Evolutionary conservation across 352 stramenopile species (phyloP).

Genomic region (Phytophthora sojae): DNA sequence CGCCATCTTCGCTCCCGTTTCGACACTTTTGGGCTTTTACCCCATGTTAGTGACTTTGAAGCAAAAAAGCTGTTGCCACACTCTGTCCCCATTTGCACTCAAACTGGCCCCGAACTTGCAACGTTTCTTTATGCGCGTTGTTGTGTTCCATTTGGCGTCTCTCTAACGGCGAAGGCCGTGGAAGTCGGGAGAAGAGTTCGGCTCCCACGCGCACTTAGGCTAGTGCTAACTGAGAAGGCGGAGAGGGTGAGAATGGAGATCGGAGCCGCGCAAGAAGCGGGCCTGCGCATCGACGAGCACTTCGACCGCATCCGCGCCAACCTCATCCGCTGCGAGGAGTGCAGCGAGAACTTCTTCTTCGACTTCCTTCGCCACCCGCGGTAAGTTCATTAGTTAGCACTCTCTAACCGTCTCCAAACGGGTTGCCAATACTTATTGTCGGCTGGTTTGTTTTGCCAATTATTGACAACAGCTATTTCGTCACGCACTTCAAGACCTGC

Average conservation of each 20-base stretch:
- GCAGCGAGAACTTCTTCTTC: conserved; percentile 86
- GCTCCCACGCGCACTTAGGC: not conserved
- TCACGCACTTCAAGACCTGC: conserved; percentile 83
- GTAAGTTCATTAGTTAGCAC: conserved; percentile 26
- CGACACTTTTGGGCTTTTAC: too few species aligned
- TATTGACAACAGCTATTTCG: conserved; percentile 64
- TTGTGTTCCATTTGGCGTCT: conserved; percentile 6
- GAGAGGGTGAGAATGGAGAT: not conserved
- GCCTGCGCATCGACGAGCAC: conserved; percentile 60
- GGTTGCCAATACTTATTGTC: conserved; percentile 11
- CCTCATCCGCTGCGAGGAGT: conserved; percentile 83
- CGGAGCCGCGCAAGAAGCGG: not conserved
- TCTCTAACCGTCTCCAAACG: not conserved
- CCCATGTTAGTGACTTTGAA: conserved; percentile 17
- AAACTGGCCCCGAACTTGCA: not conserved
- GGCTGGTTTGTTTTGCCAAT: not conserved
- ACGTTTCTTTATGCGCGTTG: not conserved
- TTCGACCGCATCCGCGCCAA: conserved; percentile 72
- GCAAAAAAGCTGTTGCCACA: conserved; percentile 4
- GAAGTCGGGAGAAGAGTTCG: not conserved
- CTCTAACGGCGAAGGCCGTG: conserved; percentile 6
- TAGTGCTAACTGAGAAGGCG: not conserved
- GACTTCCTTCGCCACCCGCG: conserved; percentile 78
- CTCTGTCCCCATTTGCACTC: conserved; percentile 4
- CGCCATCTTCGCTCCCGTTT: conserved; percentile 28